Base-by-base conservation (phyloP, 2,329 filamentous ascomycete genomes). In the Neodidymelliopsis sp. region DNA sequence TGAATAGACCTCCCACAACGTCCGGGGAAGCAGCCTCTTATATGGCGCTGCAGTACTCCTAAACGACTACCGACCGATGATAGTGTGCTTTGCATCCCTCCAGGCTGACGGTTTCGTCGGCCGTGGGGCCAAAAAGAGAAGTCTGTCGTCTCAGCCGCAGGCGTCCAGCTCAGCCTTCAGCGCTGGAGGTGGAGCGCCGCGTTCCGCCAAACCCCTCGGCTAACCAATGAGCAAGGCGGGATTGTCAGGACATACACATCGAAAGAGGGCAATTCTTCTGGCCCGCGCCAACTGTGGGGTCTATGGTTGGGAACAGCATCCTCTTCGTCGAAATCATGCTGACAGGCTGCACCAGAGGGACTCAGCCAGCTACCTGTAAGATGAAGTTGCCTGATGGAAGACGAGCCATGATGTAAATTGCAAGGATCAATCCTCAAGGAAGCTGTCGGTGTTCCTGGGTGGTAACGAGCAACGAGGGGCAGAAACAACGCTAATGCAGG, bases 71-170 rank as follows among this genome's bases (percentile, higher is more conserved):
- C 40, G 47, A 30, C 47, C 40, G 40, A 29, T 20, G 11, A 39
- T 37, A 50, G 40, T 50, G 47, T 19, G 35, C 30, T 45, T 27
- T 15, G 30, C 41, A 37, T 45, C 36, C 40, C 30, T 33, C 34
- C 40, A 37, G 40, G 47, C 47, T 50, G 47, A 45, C 47, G 36
- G 29, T 41, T 50, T 36, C 40, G 19, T 50, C 47, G 47, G 47
- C 10, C 47, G 36, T 45, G 35, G 40, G 30, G 47, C 47, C 41
- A 45, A 50, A 50, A 50, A 23, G 40, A 50, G 47, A 50, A 50
- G 35, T 45, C 35, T 45, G 16, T 41, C 24, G 47, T 41, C 47
- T 50, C 47, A 50, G 47, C 47, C 47, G 47, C 47, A 50, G 24
- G 34, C 40, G 35, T 40, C 41, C 40, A 41, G 47, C 47, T 50